Evolutionary conservation across 805 yeast genomes (phyloP).

Genomic region (Kuraishia borneana): DNA sequence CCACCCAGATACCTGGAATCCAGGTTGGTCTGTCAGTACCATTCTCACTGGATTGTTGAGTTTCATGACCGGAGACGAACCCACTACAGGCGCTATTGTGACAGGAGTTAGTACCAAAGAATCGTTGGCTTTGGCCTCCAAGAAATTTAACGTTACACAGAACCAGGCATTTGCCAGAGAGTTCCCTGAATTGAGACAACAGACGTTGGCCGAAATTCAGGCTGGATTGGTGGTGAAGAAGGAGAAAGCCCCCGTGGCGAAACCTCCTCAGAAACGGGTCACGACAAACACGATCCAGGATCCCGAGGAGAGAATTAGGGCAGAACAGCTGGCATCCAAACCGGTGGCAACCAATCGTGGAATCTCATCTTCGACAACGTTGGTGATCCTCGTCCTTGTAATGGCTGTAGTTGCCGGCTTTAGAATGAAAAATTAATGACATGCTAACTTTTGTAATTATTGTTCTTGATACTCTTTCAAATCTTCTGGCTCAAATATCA

Average conservation of each 20-base stretch:
- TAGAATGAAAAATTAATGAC: not conserved
- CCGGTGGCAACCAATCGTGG: not conserved
- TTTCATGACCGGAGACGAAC: slow-evolving; percentile 84
- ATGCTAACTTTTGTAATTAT: slow-evolving; percentile 3
- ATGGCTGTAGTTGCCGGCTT: not conserved
- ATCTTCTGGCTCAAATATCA: slow-evolving; percentile 68
- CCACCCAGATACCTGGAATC: slow-evolving; percentile 94
- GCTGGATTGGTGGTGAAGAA: slow-evolving; percentile 5
- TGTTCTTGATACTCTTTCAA: slow-evolving; percentile 31
- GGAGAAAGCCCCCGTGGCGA: slow-evolving; percentile 1
- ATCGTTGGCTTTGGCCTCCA: slow-evolving; percentile 46
- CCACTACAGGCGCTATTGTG: slow-evolving; percentile 71
- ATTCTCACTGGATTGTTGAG: slow-evolving; percentile 79
- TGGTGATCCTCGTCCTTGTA: not conserved
- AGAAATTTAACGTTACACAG: slow-evolving; percentile 43
- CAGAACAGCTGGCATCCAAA: slow-evolving; percentile 10
- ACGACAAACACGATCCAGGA: slow-evolving; percentile 33
- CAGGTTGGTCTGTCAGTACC: slow-evolving; percentile 90
- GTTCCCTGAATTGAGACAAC: slow-evolving; percentile 57
- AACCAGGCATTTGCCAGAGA: slow-evolving; percentile 30
- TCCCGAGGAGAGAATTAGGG: slow-evolving; percentile 63
- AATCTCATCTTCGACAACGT: not conserved
- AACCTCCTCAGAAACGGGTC: slow-evolving; percentile 12
- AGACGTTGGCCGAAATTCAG: slow-evolving; percentile 24
- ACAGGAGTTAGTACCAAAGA: slow-evolving; percentile 50